Percentiles rank a stretch among this genome's conserved stretches.
These are phyloP conservation scores for Physcomitrellopsis africana DNA, from an alignment of 225 moss, liverwort and hornwort species.

Conservation along the genomic window DNA sequence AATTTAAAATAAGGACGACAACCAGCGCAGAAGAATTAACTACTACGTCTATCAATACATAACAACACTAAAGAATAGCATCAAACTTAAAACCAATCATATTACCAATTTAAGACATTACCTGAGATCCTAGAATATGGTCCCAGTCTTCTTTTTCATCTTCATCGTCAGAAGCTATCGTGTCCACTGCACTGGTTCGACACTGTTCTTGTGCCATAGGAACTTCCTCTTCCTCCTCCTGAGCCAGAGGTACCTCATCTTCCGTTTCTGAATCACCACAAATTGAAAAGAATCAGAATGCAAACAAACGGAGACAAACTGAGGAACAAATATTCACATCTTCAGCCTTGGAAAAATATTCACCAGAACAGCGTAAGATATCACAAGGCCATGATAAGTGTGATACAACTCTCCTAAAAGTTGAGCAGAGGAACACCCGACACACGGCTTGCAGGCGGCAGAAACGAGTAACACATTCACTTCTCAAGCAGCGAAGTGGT, in stretches of 20 bases:
- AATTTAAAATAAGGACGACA: background rate
- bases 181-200: constrained; percentile 50
- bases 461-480: no score
- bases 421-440: no score
- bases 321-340: no score
- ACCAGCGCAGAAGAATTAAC: background rate
- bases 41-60: background rate
- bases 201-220: constrained; percentile 53
- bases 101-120: constrained; percentile 20
- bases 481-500: no score
- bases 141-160: constrained; percentile 56
- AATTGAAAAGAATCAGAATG: background rate
- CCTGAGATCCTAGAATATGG: constrained; percentile 51
- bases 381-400: no score
- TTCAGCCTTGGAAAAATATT: no score
- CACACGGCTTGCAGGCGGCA: no score
- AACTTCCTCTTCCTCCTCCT: constrained; percentile 51
- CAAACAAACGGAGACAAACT: background rate
- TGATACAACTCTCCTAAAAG: no score
- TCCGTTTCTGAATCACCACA: constrained; percentile 42
- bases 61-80: background rate
- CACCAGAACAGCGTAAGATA: no score
- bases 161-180: constrained; percentile 57
- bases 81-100: background rate
- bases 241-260: constrained; percentile 51